A percentile compares a stretch with the other conserved stretches of the same genome.
Evolutionary conservation across 2,329 filamentous ascomycete species (phyloP).

Genomic region (Sporothrix curviconia): DNA sequence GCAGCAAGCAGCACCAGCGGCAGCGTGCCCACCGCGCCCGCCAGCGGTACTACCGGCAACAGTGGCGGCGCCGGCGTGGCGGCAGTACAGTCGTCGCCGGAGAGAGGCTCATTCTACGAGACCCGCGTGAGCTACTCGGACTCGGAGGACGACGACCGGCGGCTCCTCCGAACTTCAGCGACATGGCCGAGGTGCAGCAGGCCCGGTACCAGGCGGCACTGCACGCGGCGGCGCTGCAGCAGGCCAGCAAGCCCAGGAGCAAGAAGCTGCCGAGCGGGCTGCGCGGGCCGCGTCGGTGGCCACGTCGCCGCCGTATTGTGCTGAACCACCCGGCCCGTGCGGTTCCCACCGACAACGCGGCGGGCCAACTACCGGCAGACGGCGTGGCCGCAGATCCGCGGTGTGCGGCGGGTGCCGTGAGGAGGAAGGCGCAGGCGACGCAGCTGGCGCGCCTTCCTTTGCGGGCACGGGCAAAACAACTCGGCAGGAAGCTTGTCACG

Average conservation of each 20-base stretch:
- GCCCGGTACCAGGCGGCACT: not conserved
- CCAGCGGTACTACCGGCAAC: not conserved
- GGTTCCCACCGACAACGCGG: constrained; percentile 15
- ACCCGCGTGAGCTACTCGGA: too few relatives aligned
- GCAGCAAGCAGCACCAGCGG: too few relatives aligned
- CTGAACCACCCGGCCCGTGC: constrained; percentile 18
- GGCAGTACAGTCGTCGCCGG: too few relatives aligned
- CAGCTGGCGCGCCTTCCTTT: not conserved
- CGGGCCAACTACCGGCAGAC: constrained; percentile 12
- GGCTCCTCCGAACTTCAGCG: not conserved
- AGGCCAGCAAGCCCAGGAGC: not conserved
- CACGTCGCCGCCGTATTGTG: not conserved
- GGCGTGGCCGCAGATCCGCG: not conserved
- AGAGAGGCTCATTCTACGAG: not conserved
- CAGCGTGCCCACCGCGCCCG: not conserved
- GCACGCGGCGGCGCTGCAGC: not conserved
- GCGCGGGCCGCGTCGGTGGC: constrained; percentile 5
- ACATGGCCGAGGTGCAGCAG: not conserved
- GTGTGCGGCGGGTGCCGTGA: not conserved
- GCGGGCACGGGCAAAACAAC: too few relatives aligned
- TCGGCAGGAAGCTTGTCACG: too few relatives aligned
- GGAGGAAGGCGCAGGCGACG: not conserved
- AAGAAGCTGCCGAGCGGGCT: not conserved
- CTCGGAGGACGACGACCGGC: not conserved
- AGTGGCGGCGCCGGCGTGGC: not conserved